Evolutionary conservation across 2,329 filamentous ascomycete genomes (phyloP).

Genomic region (Arthrobotrys megalospora): DNA sequence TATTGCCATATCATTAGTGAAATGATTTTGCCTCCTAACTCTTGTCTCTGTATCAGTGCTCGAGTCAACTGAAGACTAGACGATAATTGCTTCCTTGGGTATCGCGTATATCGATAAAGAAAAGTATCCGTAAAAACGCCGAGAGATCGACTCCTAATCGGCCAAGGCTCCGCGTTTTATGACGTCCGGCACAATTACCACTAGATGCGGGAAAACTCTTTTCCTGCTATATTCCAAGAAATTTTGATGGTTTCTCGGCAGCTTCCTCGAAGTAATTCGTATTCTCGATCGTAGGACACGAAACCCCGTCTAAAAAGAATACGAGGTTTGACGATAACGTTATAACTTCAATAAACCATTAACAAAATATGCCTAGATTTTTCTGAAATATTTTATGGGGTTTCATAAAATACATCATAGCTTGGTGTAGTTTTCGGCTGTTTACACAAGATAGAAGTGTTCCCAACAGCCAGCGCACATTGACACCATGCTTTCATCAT

Average conservation of each 20-base stretch:
- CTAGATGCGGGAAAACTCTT: not conserved
- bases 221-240: not conserved
- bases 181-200: slow-evolving; percentile 1
- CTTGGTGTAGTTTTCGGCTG: not conserved
- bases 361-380: not conserved
- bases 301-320: not conserved
- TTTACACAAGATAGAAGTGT: not conserved
- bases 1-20: no score
- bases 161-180: slow-evolving; percentile 1
- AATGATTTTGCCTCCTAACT: no score
- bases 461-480: slow-evolving; percentile 51
- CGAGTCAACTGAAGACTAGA: no score
- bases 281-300: not conserved
- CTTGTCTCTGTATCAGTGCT: no score
- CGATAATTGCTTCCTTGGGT: no score
- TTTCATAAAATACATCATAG: not conserved
- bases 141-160: not conserved
- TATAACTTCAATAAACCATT: not conserved
- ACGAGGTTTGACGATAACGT: not conserved
- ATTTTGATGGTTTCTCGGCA: not conserved
- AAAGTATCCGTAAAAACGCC: slow-evolving; percentile 15
- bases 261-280: not conserved
- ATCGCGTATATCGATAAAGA: not conserved
- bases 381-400: no score
- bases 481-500: slow-evolving; percentile 57